phyloP scores from a whole-genome alignment of 306 rosid species.

The Astragalus glycyphyllos region DNA sequence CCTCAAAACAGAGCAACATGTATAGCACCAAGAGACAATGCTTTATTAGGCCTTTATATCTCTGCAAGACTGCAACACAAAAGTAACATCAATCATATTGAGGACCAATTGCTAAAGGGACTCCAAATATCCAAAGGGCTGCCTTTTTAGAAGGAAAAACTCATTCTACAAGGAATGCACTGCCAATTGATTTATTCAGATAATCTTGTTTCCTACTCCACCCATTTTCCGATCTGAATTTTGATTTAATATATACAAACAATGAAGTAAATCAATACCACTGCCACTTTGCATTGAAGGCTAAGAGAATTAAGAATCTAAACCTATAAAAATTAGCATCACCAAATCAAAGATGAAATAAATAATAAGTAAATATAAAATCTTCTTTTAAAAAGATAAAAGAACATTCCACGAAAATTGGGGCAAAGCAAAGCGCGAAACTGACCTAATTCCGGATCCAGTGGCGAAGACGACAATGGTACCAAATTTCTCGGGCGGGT shows the following conservation, averaged over 20 bases:
- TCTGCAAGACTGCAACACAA: constrained; percentile 1
- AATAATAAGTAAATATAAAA: background rate
- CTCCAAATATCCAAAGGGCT: background rate
- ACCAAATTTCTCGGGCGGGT: constrained; percentile 68
- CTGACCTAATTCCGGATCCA: constrained; percentile 93
- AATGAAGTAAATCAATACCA: constrained; percentile 5
- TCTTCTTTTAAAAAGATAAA: background rate
- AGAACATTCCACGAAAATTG: background rate
- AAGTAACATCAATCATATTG: background rate
- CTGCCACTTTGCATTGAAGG: background rate
- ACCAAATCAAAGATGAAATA: background rate
- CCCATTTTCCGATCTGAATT: background rate
- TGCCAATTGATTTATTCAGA: constrained; percentile 4
- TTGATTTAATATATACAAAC: background rate
- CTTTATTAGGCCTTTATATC: constrained; percentile 5
- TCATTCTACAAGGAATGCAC: constrained; percentile 2
- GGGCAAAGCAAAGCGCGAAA: background rate
- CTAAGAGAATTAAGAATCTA: background rate
- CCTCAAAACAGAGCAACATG: constrained; percentile 12
- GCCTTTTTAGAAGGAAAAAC: background rate
- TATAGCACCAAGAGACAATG: background rate
- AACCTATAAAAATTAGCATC: background rate
- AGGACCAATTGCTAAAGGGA: background rate
- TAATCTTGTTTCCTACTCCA: background rate
- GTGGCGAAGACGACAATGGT: constrained; percentile 82